Conservation (phyloP, 2,329 filamentous ascomycete species). For the Fusarium subtropicale region DNA sequence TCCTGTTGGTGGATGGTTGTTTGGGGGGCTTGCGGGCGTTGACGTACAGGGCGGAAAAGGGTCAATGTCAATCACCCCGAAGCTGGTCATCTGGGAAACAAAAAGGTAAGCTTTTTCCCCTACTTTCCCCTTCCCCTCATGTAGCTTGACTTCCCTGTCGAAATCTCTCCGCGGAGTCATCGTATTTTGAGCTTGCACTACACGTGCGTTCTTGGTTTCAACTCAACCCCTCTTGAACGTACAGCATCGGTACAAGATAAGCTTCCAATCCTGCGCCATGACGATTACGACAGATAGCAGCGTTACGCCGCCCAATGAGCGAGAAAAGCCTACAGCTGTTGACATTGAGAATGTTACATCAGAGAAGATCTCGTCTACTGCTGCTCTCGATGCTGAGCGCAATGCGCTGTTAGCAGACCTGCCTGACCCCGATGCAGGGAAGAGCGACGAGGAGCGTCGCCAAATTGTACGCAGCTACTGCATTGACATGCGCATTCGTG, state of each 20-base stretch:
- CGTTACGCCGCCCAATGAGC: conserved; percentile 28
- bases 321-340: conserved; percentile 26
- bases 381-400: conserved; percentile 45
- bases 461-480: conserved; percentile 63
- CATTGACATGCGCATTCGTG: rapidly evolving
- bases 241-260: not conserved
- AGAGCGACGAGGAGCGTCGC: conserved; percentile 70
- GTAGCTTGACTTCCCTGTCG: not conserved
- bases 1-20: conserved; percentile 9
- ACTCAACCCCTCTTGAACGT: not conserved
- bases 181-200: not conserved
- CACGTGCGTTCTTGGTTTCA: not conserved
- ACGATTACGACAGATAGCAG: conserved; percentile 37
- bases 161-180: conserved; percentile 6
- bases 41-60: conserved; percentile 10
- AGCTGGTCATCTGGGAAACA: conserved; percentile 14
- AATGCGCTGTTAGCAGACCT: conserved; percentile 46
- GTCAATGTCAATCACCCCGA: not conserved
- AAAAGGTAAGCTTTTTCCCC: conserved; percentile 9
- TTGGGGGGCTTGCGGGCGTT: conserved; percentile 20
- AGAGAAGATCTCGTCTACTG: not conserved
- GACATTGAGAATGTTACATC: conserved; percentile 33
- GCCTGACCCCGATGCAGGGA: conserved; percentile 63
- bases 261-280: conserved; percentile 9
- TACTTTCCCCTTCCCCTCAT: not conserved